These are phyloP conservation scores for Prunus davidiana DNA, from an alignment of 306 rosid species.

Conservation along the genomic window DNA sequence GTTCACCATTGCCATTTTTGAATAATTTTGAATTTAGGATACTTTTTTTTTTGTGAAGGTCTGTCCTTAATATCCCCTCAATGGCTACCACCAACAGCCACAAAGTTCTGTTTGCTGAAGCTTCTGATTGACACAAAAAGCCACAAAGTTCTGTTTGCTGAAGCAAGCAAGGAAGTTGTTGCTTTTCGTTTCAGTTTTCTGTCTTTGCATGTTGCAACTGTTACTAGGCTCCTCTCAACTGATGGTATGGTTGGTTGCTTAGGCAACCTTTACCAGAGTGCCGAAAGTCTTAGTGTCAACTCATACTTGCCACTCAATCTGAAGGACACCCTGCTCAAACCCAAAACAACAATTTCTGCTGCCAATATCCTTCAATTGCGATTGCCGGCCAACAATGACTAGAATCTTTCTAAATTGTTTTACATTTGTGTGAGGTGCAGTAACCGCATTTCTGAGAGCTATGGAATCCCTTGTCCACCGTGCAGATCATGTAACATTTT, in stretches of 20 bases:
- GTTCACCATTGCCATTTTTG: no score
- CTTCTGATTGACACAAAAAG: slow-evolving; percentile 3
- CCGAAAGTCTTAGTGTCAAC: no score
- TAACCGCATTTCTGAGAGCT: not conserved
- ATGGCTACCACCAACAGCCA: not conserved
- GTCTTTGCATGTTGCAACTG: no score
- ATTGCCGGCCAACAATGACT: not conserved
- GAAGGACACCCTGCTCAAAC: slow-evolving; percentile 3
- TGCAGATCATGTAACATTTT: not conserved
- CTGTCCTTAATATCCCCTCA: no score
- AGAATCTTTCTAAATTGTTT: not conserved
- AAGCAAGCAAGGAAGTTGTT: slow-evolving; percentile 16
- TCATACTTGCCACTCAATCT: not conserved
- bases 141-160: slow-evolving; percentile 24
- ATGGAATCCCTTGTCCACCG: not conserved
- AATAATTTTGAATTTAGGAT: no score
- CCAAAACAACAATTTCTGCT: not conserved
- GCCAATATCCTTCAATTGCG: not conserved
- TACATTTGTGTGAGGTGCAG: not conserved
- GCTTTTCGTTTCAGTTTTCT: slow-evolving; percentile 28
- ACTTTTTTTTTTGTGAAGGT: no score
- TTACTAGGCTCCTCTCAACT: no score
- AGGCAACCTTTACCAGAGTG: no score
- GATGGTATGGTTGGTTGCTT: no score
- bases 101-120: slow-evolving; percentile 25